Conservation (phyloP, 2,329 filamentous ascomycete species). For the Cercospora sp. region DNA sequence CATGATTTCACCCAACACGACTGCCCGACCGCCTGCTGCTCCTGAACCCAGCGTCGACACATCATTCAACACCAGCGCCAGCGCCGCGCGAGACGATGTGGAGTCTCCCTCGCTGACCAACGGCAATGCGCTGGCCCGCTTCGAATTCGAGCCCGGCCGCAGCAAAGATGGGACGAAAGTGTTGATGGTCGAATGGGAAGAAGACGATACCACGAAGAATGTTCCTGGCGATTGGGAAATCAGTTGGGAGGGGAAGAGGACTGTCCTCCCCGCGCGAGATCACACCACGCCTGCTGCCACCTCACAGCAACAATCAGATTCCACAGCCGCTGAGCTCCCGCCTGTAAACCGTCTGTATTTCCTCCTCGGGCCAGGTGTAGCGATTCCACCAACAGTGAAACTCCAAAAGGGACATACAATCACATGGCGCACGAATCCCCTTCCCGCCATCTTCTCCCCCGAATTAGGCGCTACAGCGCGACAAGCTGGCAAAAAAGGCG, state of each 20-base stretch:
- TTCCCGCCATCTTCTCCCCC: constrained; percentile 83
- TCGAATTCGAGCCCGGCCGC: constrained; percentile 78
- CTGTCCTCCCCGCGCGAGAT: constrained; percentile 67
- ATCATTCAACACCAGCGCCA: constrained; percentile 29
- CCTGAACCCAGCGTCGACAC: constrained; percentile 47
- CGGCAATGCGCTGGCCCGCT: constrained; percentile 70
- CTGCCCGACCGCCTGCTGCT: constrained; percentile 30
- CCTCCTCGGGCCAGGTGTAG: constrained; percentile 69
- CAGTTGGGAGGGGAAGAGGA: constrained; percentile 76
- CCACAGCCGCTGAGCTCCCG: constrained; percentile 19
- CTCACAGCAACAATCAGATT: constrained; percentile 17
- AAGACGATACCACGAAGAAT: constrained; percentile 53
- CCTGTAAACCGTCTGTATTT: constrained; percentile 71
- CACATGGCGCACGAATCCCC: constrained; percentile 67
- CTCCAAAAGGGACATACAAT: constrained; percentile 51
- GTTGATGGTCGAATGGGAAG: constrained; percentile 89
- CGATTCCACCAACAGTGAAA: constrained; percentile 70
- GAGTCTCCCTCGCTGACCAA: constrained; percentile 51
- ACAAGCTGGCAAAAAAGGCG: constrained; percentile 71
- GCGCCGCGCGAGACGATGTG: constrained; percentile 30
- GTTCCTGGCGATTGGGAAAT: constrained; percentile 68
- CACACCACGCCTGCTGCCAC: constrained; percentile 29
- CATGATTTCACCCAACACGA: neutral
- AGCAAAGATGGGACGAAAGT: constrained; percentile 81
- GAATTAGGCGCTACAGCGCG: constrained; percentile 68